These are phyloP conservation scores for Claviceps fusiformis DNA, from an alignment of 2,329 filamentous ascomycete species.

Conservation along the genomic window DNA sequence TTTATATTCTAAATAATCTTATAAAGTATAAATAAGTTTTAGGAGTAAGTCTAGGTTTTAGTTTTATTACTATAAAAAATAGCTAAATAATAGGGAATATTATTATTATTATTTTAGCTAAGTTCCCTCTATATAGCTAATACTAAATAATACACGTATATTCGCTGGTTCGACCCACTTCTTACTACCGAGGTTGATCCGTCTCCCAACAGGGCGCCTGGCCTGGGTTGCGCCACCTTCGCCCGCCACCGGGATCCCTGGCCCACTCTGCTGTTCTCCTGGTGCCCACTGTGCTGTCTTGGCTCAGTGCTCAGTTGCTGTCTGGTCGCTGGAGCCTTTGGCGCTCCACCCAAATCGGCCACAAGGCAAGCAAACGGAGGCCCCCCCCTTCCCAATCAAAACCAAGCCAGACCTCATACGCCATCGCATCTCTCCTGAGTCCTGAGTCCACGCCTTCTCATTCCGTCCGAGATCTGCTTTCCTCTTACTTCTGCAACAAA, in stretches of 20 bases:
- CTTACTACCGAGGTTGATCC: too few relatives aligned
- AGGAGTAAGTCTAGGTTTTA: too few relatives aligned
- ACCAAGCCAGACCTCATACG: background rate
- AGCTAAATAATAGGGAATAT: too few relatives aligned
- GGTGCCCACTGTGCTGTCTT: background rate
- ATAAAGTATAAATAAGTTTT: too few relatives aligned
- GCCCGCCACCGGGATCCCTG: background rate
- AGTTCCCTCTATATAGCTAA: too few relatives aligned
- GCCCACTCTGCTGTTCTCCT: background rate
- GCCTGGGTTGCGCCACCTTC: background rate
- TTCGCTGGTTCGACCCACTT: too few relatives aligned
- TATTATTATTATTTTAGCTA: too few relatives aligned
- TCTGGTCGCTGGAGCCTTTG: background rate
- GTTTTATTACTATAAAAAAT: too few relatives aligned
- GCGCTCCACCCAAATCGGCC: slow-evolving; percentile 5
- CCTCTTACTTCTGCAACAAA: background rate
- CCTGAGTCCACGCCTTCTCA: background rate
- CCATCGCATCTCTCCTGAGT: background rate
- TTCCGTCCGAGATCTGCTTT: background rate
- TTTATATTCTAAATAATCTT: too few relatives aligned
- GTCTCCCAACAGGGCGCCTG: background rate
- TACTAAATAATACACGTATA: too few relatives aligned
- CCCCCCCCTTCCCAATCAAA: background rate
- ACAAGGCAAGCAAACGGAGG: background rate
- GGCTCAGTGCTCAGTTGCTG: background rate